phyloP scores from a whole-genome alignment of 148 eudicot species.

The Rhododendron molle region DNA sequence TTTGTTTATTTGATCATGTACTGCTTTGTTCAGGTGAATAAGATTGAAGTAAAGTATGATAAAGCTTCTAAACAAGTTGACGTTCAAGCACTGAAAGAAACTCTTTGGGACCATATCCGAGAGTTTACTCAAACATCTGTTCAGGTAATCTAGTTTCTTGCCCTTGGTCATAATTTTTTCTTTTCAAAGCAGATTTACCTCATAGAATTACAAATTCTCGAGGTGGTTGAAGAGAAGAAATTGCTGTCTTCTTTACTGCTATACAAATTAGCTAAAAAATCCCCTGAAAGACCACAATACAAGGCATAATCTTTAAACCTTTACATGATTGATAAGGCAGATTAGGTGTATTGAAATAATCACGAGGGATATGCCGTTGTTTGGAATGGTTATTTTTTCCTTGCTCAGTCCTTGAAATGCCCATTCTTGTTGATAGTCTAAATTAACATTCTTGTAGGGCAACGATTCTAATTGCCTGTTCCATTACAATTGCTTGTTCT shows the following conservation, averaged over 20 bases:
- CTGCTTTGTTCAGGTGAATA: conserved; percentile 52
- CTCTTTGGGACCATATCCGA: conserved; percentile 73
- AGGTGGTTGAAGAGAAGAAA: neutral
- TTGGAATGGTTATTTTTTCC: neutral
- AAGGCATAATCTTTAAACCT: neutral
- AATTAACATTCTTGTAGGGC: neutral
- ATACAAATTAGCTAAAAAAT: neutral
- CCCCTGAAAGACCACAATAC: neutral
- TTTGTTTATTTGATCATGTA: neutral
- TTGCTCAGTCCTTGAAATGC: neutral
- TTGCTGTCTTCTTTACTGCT: neutral
- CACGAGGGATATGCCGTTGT: neutral
- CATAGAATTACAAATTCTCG: neutral
- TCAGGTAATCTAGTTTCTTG: neutral
- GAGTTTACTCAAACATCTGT: conserved; percentile 21
- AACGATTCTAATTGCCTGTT: neutral
- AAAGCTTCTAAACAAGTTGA: conserved; percentile 94
- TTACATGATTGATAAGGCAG: neutral
- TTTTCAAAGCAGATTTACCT: neutral
- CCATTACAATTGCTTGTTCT: neutral
- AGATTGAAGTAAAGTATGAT: conserved; percentile 88
- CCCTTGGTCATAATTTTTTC: neutral
- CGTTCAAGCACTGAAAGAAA: conserved; percentile 81
- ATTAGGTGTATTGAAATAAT: neutral
- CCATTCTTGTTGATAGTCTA: neutral